These are phyloP conservation scores for Pseudopithomyces maydicus DNA, from an alignment of 2,329 filamentous ascomycete species.

Conservation along the genomic window DNA sequence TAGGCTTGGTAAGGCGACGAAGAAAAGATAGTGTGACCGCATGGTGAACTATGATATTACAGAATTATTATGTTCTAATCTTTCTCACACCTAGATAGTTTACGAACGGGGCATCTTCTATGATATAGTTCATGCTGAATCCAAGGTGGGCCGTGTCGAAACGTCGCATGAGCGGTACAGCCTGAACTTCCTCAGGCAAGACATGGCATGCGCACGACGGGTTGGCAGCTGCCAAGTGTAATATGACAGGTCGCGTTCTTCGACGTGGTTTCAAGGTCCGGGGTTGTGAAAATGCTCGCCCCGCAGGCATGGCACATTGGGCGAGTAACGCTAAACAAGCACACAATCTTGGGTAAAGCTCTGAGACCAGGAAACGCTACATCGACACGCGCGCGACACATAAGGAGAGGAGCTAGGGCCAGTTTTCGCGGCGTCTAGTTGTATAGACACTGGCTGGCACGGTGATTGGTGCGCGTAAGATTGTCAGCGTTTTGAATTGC, in stretches of 20 bases:
- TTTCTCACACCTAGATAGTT: neutral
- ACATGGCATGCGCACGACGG: constrained; percentile 3
- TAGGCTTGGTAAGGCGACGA: constrained; percentile 2
- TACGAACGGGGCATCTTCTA: neutral
- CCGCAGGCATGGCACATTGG: neutral
- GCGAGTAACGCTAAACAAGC: neutral
- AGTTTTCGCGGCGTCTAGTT: constrained; percentile 1
- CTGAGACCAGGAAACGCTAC: neutral
- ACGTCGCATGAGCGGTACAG: constrained; percentile 7
- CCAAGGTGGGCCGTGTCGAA: constrained; percentile 1
- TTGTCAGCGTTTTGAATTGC: constrained; percentile 6
- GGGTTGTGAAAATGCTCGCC: constrained; percentile 3
- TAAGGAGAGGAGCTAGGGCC: neutral
- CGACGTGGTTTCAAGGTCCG: neutral
- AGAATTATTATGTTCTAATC: neutral
- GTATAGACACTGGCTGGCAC: neutral
- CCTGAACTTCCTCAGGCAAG: constrained; percentile 1
- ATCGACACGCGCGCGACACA: constrained; percentile 3
- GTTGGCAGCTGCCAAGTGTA: constrained; percentile 4
- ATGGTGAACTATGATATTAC: constrained; percentile 6
- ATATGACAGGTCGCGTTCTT: neutral
- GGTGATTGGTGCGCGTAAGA: neutral
- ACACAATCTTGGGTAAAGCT: constrained; percentile 6
- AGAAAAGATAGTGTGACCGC: constrained; percentile 6
- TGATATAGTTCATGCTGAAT: constrained; percentile 10